Base-by-base conservation (phyloP, 306 rosid genomes). In the Quercus cerris region DNA sequence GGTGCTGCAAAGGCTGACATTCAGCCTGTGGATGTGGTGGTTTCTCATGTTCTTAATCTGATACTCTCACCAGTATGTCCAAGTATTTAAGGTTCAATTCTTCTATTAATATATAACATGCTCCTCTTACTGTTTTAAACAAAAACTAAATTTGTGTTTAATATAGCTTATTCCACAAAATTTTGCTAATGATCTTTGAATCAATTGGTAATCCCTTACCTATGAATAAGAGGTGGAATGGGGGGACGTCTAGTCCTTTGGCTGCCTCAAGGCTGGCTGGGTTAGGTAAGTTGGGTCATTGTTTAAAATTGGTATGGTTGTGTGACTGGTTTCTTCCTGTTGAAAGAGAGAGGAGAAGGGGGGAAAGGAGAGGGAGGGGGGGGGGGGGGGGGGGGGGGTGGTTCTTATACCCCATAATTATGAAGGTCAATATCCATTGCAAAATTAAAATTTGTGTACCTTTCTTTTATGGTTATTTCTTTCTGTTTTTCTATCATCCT, bases 1-100 rank as follows among this genome's bases (percentile, higher is more conserved):
- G 99, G 99, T 82, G 92, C 89, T n/a, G 95, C 87, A 15, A 91
- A 91, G 80, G 91, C 88, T 55, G 97, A 93, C 75, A 55, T 96
- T 80, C 97, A 89, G 82, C 97, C 99, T 52, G 97, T 90, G 66
- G 93, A 93, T 76, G 97, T 84, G 77, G 91, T 93, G 81, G 90
- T 96, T 80, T 91, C 98, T 83, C 97, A 89, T 82, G 87, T 93
- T 82, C 92, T 96, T 56, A 80, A 89, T 23, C 92, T 93, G 87
- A 93, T 96, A 77, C 77, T 96, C 85, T 96, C 93, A 19, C 77
- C 78, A 88, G 99, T 96, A 96, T 78, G 89, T 58, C 49, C 19
- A 69, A 68, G 55, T 74, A 81, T 77, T 81, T 70, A 71, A 70
- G 56, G 81, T 64, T 22, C 55, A 69, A 41, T 33, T 54, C 68